Evolutionary conservation across 2,329 filamentous ascomycete genomes (phyloP), one percentile per base, ranked within the genome.

Genomic region (Tolypocladium album): DNA sequence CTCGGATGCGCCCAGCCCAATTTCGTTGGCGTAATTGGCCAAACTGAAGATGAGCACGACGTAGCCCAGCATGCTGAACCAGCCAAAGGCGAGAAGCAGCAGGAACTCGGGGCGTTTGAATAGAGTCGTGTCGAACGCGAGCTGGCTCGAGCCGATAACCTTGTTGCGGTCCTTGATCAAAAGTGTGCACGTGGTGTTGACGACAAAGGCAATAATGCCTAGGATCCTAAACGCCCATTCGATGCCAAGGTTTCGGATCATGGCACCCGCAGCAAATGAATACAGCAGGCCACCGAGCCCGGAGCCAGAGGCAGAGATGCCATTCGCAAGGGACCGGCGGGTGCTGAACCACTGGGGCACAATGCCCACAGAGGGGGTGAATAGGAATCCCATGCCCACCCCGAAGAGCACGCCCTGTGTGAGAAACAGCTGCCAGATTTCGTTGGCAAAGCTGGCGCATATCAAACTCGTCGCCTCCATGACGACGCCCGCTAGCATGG

Each of bases 371-470:
- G 79, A 84, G 0, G 83, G 83, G 0, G 88, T 88, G 69, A 92
- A 93, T 12, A 88, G 76, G 60, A 92, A 87, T 0, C 89, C 89
- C 81, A 93, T 87, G 3, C 89, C 89, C 27, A 87, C 71, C n/a
- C 90, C 90, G 63, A 93, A 92, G 59, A 85, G 83, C 3, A 92
- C 68, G 5, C 90, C 90, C 69, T 93, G 90, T 7, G 81, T 83
- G 0, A 93, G 79, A 60, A 92, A 86, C 0, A 94, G 78, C 42
- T 93, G 89, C 87, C 88, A 92, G 60, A 90, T 86, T 60, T 83
- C 68, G 20, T 70, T 76, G 0, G 87, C 82, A 66, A 91, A 92
- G 17, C 85, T 88, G 9, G 89, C 88, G 1, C 83, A 84, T 53
- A 92, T 81, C 62, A 92, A 80, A 27, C 84, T 85, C 11, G 77